Evolutionary conservation across 495 filamentous ascomycete species (phyloP), one percentile per base, ranked within the genome.

Genomic region (Elasticomyces elasticus): DNA sequence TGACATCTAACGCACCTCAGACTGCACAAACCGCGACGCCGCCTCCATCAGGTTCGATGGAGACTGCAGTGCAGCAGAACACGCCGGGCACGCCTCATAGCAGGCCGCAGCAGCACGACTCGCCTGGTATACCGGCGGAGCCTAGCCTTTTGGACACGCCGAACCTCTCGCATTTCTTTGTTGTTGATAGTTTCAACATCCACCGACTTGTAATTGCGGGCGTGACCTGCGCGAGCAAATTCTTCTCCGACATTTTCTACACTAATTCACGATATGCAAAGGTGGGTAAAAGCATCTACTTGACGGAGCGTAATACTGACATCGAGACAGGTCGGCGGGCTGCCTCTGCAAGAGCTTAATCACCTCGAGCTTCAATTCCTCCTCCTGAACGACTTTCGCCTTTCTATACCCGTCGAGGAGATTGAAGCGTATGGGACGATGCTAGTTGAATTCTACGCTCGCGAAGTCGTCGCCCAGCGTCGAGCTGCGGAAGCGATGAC

Each of bases 211-310:
- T 97, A 42, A 99, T 99, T 68, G 89, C 92, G 9, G 92, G 90
- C 20, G 94, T 99, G 43, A 97, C 92, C 15, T 97, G 94, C 69
- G 91, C 94, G 11, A 95, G 90, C 78, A 99, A 99, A 72, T 99
- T 97, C 76, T 99, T 99, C 69, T 96, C 90, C 2, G 92, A 99
- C 73, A 89, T 97, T 40, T 99, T 99, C 63, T 99, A 97, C 64
- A 99, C 92, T 17, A 99, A 99, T 71, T 97, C 94, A 42, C 77
- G 92, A 79, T 99, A 99, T 68, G 92, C 94, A 56, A 99, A 97
- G 85, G 92, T 95, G 79, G 58, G 75, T 65, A 27, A 3, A 10
- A 7, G 31, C 31, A 37, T 10, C n/a, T 10, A 37, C n/a, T 10
- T n/a, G 31, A 10, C n/a, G n/a, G n/a, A n/a, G n/a, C n/a, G n/a